Percentiles rank a stretch among this genome's conserved stretches.
Evolutionary conservation across 768 basidiomycete genomes (phyloP).

Genomic region (Omphalotus guepiniiformis): DNA sequence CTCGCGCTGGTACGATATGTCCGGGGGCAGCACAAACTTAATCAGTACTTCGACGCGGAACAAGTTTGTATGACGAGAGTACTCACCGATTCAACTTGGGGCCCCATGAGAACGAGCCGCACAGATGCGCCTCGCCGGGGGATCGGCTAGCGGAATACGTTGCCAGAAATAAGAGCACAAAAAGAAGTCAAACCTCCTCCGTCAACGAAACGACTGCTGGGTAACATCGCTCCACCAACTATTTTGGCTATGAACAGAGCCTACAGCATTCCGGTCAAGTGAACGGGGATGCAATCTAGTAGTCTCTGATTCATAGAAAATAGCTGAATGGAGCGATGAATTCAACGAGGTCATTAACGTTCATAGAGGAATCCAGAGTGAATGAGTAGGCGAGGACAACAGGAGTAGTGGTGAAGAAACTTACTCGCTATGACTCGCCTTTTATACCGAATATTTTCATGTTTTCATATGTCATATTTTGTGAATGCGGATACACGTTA

Average conservation of each 20-base stretch:
- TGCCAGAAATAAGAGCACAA: not conserved
- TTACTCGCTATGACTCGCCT: too few relatives aligned
- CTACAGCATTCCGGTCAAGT: conserved; percentile 26
- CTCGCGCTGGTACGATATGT: too few relatives aligned
- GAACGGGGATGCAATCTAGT: conserved; percentile 23
- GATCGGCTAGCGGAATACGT: not conserved
- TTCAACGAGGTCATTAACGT: too few relatives aligned
- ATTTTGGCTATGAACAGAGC: conserved; percentile 60
- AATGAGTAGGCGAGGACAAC: not conserved
- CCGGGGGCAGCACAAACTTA: too few relatives aligned
- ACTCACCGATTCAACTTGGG: too few relatives aligned
- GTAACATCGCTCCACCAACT: conserved; percentile 38
- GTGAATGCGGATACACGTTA: not conserved
- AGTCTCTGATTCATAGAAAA: conserved; percentile 38
- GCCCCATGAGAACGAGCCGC: too few relatives aligned
- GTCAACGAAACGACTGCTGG: not conserved
- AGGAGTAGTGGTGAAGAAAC: not conserved
- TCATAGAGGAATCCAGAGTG: not conserved
- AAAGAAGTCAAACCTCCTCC: not conserved
- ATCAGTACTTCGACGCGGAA: too few relatives aligned
- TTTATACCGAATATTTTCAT: too few relatives aligned
- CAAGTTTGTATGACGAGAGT: too few relatives aligned
- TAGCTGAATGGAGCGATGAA: conserved; percentile 25
- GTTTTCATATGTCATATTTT: too few relatives aligned
- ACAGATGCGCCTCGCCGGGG: not conserved